These are phyloP conservation scores for Entomophthora muscae DNA, from an alignment of 371 early-diverging fungal genomes.

Conservation along the genomic window DNA sequence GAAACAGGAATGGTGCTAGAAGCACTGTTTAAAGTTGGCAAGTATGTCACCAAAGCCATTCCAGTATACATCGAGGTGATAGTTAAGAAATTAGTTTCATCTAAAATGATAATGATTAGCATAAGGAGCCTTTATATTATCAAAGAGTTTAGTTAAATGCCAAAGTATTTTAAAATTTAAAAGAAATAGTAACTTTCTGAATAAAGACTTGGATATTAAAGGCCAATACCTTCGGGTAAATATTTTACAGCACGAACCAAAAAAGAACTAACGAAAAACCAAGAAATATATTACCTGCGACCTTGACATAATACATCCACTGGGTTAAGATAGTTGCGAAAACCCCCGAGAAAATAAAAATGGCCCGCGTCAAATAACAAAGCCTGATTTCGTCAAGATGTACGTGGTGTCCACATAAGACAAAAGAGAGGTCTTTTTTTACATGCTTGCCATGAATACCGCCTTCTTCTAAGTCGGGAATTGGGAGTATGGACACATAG, in stretches of 20 bases:
- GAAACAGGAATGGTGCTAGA: not conserved
- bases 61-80: not conserved
- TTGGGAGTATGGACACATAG: too few species aligned
- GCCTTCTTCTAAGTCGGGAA: too few species aligned
- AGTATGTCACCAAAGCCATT: not conserved
- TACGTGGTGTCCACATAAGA: too few species aligned
- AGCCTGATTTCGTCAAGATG: too few species aligned
- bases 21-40: not conserved
- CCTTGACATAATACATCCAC: not conserved
- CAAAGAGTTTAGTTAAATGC: not conserved
- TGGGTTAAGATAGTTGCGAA: not conserved
- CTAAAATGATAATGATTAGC: not conserved
- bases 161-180: not conserved
- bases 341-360: not conserved
- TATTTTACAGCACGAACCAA: too few species aligned
- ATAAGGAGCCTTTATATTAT: not conserved
- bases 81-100: not conserved
- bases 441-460: too few species aligned
- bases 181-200: not conserved
- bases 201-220: too few species aligned
- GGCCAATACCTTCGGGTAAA: too few species aligned
- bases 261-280: too few species aligned
- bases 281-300: conserved; percentile 7
- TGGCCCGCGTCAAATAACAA: too few species aligned
- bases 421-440: too few species aligned